Evolutionary conservation across 148 eudicot genomes (phyloP).

Genomic region (Oxyria digyna): DNA sequence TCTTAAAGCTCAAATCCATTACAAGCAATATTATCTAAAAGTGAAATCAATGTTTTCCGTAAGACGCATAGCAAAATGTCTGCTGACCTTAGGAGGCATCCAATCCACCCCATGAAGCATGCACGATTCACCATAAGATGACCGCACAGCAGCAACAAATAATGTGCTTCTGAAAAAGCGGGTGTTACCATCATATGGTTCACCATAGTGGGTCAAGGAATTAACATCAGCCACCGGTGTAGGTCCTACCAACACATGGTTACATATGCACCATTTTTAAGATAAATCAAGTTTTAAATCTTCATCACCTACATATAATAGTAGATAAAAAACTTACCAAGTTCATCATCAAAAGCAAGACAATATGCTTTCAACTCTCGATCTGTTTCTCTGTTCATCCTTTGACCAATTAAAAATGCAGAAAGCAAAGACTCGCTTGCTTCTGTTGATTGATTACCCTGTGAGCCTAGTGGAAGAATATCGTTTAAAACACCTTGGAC

Average conservation of each 20-base stretch:
- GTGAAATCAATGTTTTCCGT: not conserved
- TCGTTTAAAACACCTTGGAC: slow-evolving; percentile 90
- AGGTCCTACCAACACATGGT: slow-evolving; percentile 37
- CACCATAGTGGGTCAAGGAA: slow-evolving; percentile 93
- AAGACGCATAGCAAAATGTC: not conserved
- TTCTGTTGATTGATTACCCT: slow-evolving; percentile 24
- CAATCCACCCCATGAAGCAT: slow-evolving; percentile 97
- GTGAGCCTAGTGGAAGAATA: slow-evolving; percentile 50
- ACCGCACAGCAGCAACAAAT: slow-evolving; percentile 95
- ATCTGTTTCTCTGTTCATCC: slow-evolving; percentile 97
- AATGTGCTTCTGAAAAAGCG: slow-evolving; percentile 94
- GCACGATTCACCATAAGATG: slow-evolving; percentile 89
- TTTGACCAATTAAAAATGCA: slow-evolving; percentile 92
- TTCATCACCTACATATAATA: not conserved
- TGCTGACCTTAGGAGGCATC: slow-evolving; percentile 97
- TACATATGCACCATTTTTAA: not conserved
- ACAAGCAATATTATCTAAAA: not conserved
- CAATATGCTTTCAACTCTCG: slow-evolving; percentile 97
- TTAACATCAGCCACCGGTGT: slow-evolving; percentile 77
- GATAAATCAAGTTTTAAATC: not conserved
- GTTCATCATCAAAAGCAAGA: slow-evolving; percentile 96
- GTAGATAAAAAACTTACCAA: slow-evolving; percentile 30
- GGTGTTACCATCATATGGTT: slow-evolving; percentile 98
- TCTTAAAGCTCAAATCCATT: not conserved
- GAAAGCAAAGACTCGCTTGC: slow-evolving; percentile 83